Evolutionary conservation across 352 stramenopile genomes (phyloP).

Genomic region (Phytophthora meadii): DNA sequence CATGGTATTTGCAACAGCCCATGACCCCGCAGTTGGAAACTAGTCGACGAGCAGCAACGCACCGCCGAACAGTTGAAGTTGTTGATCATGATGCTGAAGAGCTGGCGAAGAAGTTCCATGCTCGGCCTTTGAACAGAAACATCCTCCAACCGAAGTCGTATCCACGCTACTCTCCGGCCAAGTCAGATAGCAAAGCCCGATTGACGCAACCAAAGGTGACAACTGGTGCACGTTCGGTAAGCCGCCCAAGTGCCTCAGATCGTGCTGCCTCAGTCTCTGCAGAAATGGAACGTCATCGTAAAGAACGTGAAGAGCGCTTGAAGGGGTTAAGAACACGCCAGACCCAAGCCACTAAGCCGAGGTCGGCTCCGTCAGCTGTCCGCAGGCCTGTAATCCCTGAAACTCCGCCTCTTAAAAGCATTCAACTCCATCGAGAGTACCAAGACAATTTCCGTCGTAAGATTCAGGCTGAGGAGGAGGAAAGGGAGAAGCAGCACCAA

Average conservation of each 20-base stretch:
- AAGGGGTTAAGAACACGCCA: slow-evolving; percentile 45
- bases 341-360: slow-evolving; percentile 10
- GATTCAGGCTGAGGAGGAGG: slow-evolving; percentile 62
- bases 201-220: slow-evolving; percentile 59
- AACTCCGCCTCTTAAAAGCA: slow-evolving; percentile 74
- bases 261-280: slow-evolving; percentile 36
- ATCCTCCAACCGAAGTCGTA: slow-evolving; percentile 56
- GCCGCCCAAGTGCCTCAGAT: slow-evolving; percentile 39
- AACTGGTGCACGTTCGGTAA: slow-evolving; percentile 44
- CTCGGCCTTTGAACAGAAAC: slow-evolving; percentile 60
- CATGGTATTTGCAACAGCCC: slow-evolving; percentile 36
- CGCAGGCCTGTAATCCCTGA: slow-evolving; percentile 67
- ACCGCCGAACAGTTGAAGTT: slow-evolving; percentile 63
- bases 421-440: slow-evolving; percentile 75
- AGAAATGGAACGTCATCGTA: slow-evolving; percentile 51
- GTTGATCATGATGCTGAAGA: slow-evolving; percentile 80
- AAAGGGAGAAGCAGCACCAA: slow-evolving; percentile 58
- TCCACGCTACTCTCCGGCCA: slow-evolving; percentile 36
- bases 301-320: slow-evolving; percentile 49
- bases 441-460: slow-evolving; percentile 74
- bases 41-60: slow-evolving; percentile 54
- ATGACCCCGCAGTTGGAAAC: slow-evolving; percentile 77
- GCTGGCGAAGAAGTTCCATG: slow-evolving; percentile 81
- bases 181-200: slow-evolving; percentile 35
- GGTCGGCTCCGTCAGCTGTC: slow-evolving; percentile 11